Conservation (phyloP, 352 stramenopile genomes). For the Globisporangium emineosum region DNA sequence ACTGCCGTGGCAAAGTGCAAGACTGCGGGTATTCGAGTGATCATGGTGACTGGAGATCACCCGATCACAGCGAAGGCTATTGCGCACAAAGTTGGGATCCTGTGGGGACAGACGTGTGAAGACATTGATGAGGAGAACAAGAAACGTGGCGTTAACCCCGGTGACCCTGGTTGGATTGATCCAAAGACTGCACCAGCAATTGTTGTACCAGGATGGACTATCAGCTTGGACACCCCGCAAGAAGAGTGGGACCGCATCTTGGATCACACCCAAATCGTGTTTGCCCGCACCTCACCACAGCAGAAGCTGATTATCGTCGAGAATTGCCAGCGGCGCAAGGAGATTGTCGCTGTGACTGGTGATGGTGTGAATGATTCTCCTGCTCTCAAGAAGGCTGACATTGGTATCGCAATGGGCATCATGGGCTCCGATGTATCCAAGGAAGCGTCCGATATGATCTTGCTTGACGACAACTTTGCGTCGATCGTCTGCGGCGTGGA, state of each 20-base stretch:
- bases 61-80: constrained; percentile 92
- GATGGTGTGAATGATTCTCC: constrained; percentile 98
- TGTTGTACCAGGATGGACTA: constrained; percentile 82
- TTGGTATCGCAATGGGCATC: constrained; percentile 98
- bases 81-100: constrained; percentile 90
- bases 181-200: constrained; percentile 71
- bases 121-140: constrained; percentile 82
- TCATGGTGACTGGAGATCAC: constrained; percentile 95
- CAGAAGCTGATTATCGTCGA: constrained; percentile 97
- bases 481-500: constrained; percentile 96
- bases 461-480: constrained; percentile 97
- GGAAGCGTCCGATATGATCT: constrained; percentile 94
- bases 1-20: constrained; percentile 90
- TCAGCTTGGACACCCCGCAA: constrained; percentile 66
- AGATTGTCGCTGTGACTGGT: constrained; percentile 94
- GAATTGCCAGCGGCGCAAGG: constrained; percentile 75
- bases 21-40: constrained; percentile 89
- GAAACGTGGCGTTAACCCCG: constrained; percentile 46
- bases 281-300: constrained; percentile 93
- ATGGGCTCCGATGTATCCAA: constrained; percentile 96
- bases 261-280: constrained; percentile 91
- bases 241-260: constrained; percentile 88
- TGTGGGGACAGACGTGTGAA: constrained; percentile 84
- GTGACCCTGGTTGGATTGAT: constrained; percentile 75
- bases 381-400: constrained; percentile 95